Base-by-base conservation (phyloP, 768 basidiomycete genomes). In the Termitomyces sp. region DNA sequence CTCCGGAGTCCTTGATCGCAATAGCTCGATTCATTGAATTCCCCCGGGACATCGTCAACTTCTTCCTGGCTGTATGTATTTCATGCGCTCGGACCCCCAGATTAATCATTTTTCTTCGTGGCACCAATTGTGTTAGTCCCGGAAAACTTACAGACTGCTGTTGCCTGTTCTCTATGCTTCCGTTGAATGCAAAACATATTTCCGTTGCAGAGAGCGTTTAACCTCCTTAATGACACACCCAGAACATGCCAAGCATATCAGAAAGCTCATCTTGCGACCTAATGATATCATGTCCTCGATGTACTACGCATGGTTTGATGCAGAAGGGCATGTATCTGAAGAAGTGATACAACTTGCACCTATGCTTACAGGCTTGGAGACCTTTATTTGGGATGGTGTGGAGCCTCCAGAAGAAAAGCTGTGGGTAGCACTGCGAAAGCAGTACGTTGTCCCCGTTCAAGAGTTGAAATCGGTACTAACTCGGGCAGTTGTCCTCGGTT, bases 341-440 rank as follows among this genome's bases (percentile, higher is more conserved):
- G 59, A 57, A 26, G 22, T 65, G 13, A 56, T 60, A 40, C 52
- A 45, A 16, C 55, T 69, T 16, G 53, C 53, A 11, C 68, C 65
- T 3, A 54, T 62, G 30, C 54, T 68, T 6, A 28, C 36, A 35
- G 36, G 30, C 7, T 52, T 68, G 43, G 48, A 62, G 33, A 67
- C 56, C 7, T 66, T 69, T 41, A 60, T 69, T 26, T 69, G 68
- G 67, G 68, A 68, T 57, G 67, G 65, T 13, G 52, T 58, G 26
- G 65, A 69, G 36, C 57, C 60, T 54, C 64, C 63, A 26, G 54
- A 56, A 20, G 66, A 66, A 24, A 54, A 24, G 13, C 26, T 69
- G 7, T 69, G 68, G 67, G 41, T 52, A 40, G 58, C 55, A 28
- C 61, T 69, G 11, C 57, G 64, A 10, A 52, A 56, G 36, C 58